These are phyloP conservation scores for Fonsecaea multimorphosa DNA, from an alignment of 2,329 filamentous ascomycete species.

Conservation along the genomic window DNA sequence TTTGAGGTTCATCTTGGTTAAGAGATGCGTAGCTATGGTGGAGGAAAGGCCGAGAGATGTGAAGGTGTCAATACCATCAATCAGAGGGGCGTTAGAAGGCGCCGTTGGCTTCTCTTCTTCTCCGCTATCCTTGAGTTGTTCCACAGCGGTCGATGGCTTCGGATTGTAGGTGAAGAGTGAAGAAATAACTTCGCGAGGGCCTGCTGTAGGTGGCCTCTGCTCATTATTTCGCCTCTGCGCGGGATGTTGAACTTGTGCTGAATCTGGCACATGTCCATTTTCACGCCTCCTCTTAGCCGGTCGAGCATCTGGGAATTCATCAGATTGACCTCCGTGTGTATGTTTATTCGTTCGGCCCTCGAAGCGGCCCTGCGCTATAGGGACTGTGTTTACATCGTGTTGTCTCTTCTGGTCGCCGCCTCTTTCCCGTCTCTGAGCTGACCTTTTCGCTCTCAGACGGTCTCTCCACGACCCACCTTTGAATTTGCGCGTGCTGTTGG, in stretches of 20 bases:
- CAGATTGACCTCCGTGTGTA: constrained; percentile 39
- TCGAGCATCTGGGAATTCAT: constrained; percentile 43
- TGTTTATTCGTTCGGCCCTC: not conserved
- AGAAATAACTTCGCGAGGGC: constrained; percentile 73
- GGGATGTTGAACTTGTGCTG: constrained; percentile 16
- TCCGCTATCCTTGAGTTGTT: constrained; percentile 47
- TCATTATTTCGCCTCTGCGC: constrained; percentile 14
- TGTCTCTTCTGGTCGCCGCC: constrained; percentile 48
- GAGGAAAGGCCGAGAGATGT: constrained; percentile 82
- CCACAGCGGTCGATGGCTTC: constrained; percentile 59
- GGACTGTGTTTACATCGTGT: constrained; percentile 26
- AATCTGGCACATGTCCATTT: constrained; percentile 46
- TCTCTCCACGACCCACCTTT: constrained; percentile 95
- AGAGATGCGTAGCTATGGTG: constrained; percentile 78
- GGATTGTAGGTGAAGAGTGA: constrained; percentile 94
- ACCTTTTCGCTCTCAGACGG: constrained; percentile 78
- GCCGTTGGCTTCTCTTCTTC: constrained; percentile 61
- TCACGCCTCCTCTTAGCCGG: constrained; percentile 51
- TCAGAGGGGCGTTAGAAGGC: constrained; percentile 88
- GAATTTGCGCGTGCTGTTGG: constrained; percentile 65
- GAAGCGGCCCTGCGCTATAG: constrained; percentile 16
- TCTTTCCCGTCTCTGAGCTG: constrained; percentile 53
- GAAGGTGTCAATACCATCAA: constrained; percentile 83
- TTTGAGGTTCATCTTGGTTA: constrained; percentile 84
- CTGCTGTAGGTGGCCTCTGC: constrained; percentile 22